Base-by-base conservation (phyloP, 305 asterid species). In the Fraxinus platypoda region DNA sequence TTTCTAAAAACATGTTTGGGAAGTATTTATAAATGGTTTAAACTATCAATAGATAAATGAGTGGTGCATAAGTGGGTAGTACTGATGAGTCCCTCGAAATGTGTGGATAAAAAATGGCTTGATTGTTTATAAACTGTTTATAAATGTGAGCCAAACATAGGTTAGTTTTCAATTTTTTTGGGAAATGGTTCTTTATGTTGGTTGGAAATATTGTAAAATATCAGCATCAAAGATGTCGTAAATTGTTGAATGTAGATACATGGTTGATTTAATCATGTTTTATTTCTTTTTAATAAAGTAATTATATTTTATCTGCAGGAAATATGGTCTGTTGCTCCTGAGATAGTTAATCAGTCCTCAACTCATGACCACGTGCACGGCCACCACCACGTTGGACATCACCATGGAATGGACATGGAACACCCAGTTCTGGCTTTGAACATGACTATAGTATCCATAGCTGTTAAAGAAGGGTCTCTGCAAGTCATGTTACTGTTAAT, bases 401-500 rank as follows among this genome's bases (percentile, higher is more conserved):
- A 89, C 87, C 98, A 91, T 88, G 98, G 93, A 83, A 87, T 96
- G 26, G 97, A 94, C 89, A 91, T 96, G 98, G 93, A 91, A 74
- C 97, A 96, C 87, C 98, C 98, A 23, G 59, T 93, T 83, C 93
- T 94, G 31, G 99, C 99, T 13, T 85, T 96, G 91, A 91, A 90
- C 88, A 91, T 94, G 97, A 87, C 95, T 64, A 70, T 91, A 81
- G 85, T 90, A 75, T 93, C 98, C 66, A 94, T 94, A 78, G 97
- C 90, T 86, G 89, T 94, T 82, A 94, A 96, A 90, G 99, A 96
- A 93, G 98, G 97, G 99, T 96, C 93, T 38, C 38, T 41, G 82
- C 33, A 79, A 84, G 77, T 79, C 83, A 79, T 78, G 28, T 81
- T 78, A 73, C 38, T 74, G 15, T 77, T 68, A 9, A 76, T 80